Base-by-base conservation (phyloP, 129 eudicot species). In the Artemisia annua region DNA sequence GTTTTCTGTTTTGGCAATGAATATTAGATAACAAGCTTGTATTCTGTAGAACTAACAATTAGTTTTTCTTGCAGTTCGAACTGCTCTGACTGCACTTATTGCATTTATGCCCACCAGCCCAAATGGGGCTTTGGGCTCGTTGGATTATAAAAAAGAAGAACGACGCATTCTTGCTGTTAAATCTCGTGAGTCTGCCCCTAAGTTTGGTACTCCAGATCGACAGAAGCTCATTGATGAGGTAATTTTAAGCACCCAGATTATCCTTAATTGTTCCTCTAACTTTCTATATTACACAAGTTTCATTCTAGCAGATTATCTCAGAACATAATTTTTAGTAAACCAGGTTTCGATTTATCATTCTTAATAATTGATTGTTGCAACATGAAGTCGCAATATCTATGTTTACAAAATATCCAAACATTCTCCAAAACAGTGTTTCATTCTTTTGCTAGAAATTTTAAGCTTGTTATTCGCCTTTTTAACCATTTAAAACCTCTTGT, bases 51-150 rank as follows among this genome's bases (percentile, higher is more conserved):
- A 77, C 56, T 69, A 72, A 61, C 26, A 63, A 54, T 3, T 46
- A 19, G 49, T 71, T 78, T 39, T 53, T 54, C 1, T 72, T 69
- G 82, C 87, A 93, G 98, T 93, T 69, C 90, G 98, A 48, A 95
- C 99, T 79, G 99, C 99, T 65, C 73, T 95, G 84, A 91, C 88
- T 52, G 97, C 97, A 7, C 77, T 95, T 32, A 86, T 95, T 62
- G 99, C 99, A 56, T 95, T 95, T 78, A 90, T 95, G 99, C 99
- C 99, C 48, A 95, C 99, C 71, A 84, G 63, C 74, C 99, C 99
- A 51, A 95, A 86, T 84, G 99, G 99, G 8, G 99, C 99, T 5
- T 77, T 95, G 79, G 99, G 97, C 24, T 90, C 99, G 6, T 75
- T 90, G 50, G 97, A 95, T 73, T 90, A 88, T 73, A 81, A 90